phyloP scores from a whole-genome alignment of 495 filamentous ascomycete genomes.

The Zalerion maritima region DNA sequence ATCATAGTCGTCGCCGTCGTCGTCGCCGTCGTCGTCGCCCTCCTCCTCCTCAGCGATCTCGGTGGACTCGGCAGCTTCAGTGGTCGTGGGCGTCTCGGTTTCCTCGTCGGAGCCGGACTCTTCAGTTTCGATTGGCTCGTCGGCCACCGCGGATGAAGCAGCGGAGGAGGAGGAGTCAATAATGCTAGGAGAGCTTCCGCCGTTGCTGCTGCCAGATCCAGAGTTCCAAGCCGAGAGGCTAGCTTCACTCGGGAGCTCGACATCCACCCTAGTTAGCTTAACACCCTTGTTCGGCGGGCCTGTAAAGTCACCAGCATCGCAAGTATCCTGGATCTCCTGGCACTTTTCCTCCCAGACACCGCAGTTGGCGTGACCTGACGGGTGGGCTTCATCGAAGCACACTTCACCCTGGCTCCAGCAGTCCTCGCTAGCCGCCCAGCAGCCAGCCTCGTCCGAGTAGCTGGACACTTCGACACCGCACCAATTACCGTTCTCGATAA shows the following conservation, averaged over 20 bases:
- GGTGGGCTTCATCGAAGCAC: constrained; percentile 43
- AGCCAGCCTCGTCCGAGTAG: constrained; percentile 40
- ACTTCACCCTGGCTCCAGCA: constrained; percentile 42
- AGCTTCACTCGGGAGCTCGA: constrained; percentile 6
- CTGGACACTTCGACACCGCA: constrained; percentile 41
- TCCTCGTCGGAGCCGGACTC: too few relatives aligned
- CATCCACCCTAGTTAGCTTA: constrained; percentile 17
- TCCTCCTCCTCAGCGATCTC: too few relatives aligned
- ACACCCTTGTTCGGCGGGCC: constrained; percentile 45
- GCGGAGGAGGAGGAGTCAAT: too few relatives aligned
- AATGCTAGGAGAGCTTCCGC: too few relatives aligned
- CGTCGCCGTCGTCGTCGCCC: too few relatives aligned
- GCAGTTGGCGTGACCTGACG: constrained; percentile 44
- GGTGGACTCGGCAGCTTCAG: too few relatives aligned
- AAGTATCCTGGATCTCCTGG: constrained; percentile 30
- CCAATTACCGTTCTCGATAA: constrained; percentile 59
- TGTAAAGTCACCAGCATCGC: constrained; percentile 29
- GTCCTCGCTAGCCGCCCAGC: constrained; percentile 36
- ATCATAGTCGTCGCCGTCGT: too few relatives aligned
- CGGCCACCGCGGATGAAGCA: too few relatives aligned
- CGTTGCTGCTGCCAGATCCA: too few relatives aligned
- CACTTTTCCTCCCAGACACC: constrained; percentile 46
- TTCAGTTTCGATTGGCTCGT: too few relatives aligned
- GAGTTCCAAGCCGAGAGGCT: too few relatives aligned
- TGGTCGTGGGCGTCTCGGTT: too few relatives aligned